Evolutionary conservation across 345 rosid species (phyloP).

Genomic region (Dovyalis caffra): DNA sequence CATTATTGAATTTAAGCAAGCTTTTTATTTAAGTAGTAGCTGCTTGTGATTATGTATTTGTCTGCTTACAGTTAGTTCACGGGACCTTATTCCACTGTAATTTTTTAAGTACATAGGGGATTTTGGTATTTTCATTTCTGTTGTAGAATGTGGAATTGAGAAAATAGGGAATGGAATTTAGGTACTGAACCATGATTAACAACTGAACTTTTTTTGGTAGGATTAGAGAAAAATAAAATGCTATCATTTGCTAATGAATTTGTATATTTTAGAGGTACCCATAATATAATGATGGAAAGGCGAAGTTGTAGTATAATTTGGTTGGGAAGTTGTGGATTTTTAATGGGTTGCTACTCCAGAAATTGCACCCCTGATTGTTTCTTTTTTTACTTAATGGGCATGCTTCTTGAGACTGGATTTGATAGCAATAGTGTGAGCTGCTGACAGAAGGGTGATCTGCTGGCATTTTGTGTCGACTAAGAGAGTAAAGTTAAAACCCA

Average conservation of each 20-base stretch:
- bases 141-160: background rate
- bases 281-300: background rate
- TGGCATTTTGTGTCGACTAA: background rate
- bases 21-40: background rate
- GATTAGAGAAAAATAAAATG: background rate
- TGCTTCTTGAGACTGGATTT: background rate
- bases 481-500: background rate
- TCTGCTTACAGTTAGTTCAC: background rate
- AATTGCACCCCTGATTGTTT: background rate
- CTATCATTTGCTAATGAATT: background rate
- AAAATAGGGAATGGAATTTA: background rate
- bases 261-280: background rate
- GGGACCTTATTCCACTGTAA: background rate
- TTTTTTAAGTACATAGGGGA: background rate
- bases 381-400: background rate
- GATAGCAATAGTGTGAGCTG: background rate
- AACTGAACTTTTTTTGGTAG: background rate
- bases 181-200: background rate
- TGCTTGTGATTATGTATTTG: background rate
- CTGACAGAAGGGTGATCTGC: too few species aligned
- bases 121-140: background rate
- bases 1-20: background rate
- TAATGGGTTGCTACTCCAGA: background rate
- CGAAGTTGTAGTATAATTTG: background rate
- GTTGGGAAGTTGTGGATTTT: too few species aligned